Evolutionary conservation across 345 rosid species (phyloP).

Genomic region (Camelina laxa): DNA sequence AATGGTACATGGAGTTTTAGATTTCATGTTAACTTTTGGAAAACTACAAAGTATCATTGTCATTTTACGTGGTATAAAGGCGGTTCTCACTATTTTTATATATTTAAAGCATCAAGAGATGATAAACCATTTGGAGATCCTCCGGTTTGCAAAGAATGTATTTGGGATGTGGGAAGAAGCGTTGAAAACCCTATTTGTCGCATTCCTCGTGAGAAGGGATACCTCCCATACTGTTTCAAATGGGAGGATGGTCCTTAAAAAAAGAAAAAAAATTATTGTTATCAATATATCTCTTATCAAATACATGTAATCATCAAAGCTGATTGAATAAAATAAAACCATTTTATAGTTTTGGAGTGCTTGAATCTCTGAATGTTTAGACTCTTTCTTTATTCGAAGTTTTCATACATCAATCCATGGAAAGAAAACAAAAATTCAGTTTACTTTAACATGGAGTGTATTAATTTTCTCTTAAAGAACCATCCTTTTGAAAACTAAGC

Average conservation of each 20-base stretch:
- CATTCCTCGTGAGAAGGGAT: background rate
- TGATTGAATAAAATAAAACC: background rate
- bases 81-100: constrained; percentile 9
- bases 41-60: background rate
- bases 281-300: background rate
- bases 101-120: constrained; percentile 23
- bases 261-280: background rate
- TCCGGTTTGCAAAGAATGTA: constrained; percentile 9
- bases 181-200: background rate
- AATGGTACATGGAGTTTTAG: constrained; percentile 3
- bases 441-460: background rate
- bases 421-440: background rate
- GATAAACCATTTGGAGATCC: background rate
- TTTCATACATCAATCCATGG: background rate
- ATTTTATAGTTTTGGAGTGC: background rate
- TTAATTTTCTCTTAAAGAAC: background rate
- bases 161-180: constrained; percentile 14
- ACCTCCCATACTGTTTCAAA: background rate
- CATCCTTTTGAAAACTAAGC: background rate
- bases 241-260: background rate
- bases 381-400: background rate
- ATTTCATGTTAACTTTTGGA: constrained; percentile 14
- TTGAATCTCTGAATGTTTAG: background rate
- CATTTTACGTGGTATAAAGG: constrained; percentile 16
- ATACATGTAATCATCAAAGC: background rate